Evolutionary conservation across 2,329 filamentous ascomycete species (phyloP).

Genomic region (Fusarium sacchari): DNA sequence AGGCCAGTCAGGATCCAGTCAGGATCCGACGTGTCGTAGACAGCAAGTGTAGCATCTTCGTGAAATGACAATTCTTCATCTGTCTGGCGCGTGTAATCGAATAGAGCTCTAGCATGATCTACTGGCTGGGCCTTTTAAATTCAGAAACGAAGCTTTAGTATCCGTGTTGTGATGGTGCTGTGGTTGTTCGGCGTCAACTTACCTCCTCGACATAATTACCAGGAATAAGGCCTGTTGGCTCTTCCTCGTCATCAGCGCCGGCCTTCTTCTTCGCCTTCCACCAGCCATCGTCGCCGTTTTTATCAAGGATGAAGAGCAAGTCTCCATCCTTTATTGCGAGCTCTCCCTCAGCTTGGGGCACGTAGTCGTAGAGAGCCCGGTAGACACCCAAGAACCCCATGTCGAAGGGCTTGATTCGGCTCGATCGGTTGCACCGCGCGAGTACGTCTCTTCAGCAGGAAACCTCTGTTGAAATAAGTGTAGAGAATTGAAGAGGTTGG

Average conservation of each 20-base stretch:
- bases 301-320: conserved; percentile 87
- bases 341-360: conserved; percentile 86
- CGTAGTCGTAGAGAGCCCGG: conserved; percentile 92
- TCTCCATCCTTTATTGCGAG: conserved; percentile 87
- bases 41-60: conserved; percentile 83
- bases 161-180: not conserved
- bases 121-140: conserved; percentile 66
- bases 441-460: conserved; percentile 27
- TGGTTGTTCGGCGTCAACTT: conserved; percentile 15
- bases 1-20: conserved; percentile 96
- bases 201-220: conserved; percentile 97
- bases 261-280: conserved; percentile 97
- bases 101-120: conserved; percentile 87
- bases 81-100: conserved; percentile 96
- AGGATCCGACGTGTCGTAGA: conserved; percentile 91
- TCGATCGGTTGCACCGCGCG: conserved; percentile 35
- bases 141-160: conserved; percentile 1
- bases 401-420: conserved; percentile 39
- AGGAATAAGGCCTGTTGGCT: conserved; percentile 89
- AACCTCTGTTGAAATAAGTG: conserved; percentile 8
- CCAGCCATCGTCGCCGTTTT: conserved; percentile 82
- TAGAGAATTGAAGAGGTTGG: not conserved
- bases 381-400: conserved; percentile 96
- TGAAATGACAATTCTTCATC: conserved; percentile 97
- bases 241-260: conserved; percentile 83